phyloP scores from a whole-genome alignment of 495 filamentous ascomycete species.

The Emericellopsis terricola region DNA sequence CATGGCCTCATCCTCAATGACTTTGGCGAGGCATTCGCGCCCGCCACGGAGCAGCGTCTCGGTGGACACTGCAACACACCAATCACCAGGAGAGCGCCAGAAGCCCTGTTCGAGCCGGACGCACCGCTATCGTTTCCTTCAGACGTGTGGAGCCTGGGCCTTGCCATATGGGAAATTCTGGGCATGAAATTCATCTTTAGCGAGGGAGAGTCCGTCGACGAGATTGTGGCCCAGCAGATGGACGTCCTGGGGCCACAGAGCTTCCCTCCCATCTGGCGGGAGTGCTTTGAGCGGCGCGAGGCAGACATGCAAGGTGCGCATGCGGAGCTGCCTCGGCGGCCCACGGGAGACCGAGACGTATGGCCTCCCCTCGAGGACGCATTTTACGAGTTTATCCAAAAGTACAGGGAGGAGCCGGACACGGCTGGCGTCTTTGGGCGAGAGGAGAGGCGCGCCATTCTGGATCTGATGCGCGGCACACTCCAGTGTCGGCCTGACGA shows the following conservation, averaged over 20 bases:
- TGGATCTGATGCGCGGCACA: background rate
- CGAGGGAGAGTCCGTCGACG: background rate
- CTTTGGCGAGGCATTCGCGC: conserved; percentile 18
- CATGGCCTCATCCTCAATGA: conserved; percentile 11
- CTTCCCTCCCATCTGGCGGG: background rate
- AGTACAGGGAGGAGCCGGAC: background rate
- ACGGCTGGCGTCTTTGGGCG: background rate
- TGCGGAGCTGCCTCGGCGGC: background rate
- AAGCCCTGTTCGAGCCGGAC: conserved; percentile 14
- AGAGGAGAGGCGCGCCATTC: background rate
- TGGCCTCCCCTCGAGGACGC: background rate
- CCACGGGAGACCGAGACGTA: background rate
- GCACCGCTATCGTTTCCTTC: conserved; percentile 11
- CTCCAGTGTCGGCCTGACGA: background rate
- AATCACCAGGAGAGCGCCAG: conserved; percentile 12
- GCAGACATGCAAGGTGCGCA: background rate
- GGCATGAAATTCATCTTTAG: conserved; percentile 8
- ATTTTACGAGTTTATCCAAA: background rate
- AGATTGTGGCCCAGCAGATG: background rate
- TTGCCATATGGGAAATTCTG: conserved; percentile 19
- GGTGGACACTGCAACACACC: conserved; percentile 17
- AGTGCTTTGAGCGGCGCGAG: background rate
- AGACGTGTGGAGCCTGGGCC: conserved; percentile 21
- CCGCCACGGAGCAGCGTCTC: conserved; percentile 7
- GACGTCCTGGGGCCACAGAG: background rate